phyloP scores from a whole-genome alignment of 2,329 filamentous ascomycete species.

The Coniochaeta pulveracea region DNA sequence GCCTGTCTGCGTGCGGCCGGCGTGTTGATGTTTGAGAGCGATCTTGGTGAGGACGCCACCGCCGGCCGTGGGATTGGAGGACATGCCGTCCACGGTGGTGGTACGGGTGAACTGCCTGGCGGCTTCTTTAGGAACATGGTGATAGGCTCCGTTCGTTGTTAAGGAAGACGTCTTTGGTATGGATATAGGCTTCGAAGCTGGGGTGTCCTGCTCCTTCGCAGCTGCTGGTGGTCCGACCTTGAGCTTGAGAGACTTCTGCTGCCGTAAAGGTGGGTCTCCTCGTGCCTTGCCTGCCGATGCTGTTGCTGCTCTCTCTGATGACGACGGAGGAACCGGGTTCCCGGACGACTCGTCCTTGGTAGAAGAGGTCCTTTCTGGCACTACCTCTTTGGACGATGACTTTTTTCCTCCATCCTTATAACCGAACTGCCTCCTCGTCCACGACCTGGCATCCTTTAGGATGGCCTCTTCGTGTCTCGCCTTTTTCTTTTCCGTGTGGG shows the following conservation, averaged over 20 bases:
- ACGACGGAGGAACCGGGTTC: no score
- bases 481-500: slow-evolving; percentile 22
- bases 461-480: slow-evolving; percentile 7
- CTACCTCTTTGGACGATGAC: no score
- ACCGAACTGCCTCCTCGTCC: background rate
- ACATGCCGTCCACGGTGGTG: slow-evolving; percentile 31
- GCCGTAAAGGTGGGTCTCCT: no score
- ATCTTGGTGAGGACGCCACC: slow-evolving; percentile 22
- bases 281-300: no score
- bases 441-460: slow-evolving; percentile 2
- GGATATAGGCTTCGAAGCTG: background rate
- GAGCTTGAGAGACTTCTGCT: slow-evolving; percentile 7
- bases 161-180: no score
- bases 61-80: slow-evolving; percentile 8
- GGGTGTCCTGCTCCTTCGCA: no score
- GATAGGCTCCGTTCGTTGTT: no score
- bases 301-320: no score
- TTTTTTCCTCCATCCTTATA: background rate
- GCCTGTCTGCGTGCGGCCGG: slow-evolving; percentile 14
- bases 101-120: slow-evolving; percentile 44
- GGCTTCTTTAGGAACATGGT: slow-evolving; percentile 41
- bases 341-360: no score
- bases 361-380: no score
- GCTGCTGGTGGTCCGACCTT: no score
- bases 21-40: slow-evolving; percentile 28